These are phyloP conservation scores for Lasiodiplodia gonubiensis DNA, from an alignment of 2,329 filamentous ascomycete species.

Conservation along the genomic window DNA sequence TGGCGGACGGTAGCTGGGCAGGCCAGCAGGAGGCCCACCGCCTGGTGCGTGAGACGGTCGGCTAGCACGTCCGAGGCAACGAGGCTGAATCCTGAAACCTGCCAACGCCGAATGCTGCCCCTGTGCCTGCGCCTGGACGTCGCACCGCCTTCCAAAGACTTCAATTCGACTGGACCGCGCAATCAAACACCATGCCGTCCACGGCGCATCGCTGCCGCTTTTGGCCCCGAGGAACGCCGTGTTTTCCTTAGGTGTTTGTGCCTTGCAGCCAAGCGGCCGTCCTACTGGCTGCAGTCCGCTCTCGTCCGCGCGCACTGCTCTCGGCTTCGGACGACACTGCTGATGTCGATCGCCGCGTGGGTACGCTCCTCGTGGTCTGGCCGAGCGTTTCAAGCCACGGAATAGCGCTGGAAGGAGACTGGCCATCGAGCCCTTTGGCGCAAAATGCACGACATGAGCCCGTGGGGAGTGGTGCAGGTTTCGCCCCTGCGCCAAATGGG, in stretches of 20 bases:
- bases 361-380: not conserved
- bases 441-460: slow-evolving; percentile 5
- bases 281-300: not conserved
- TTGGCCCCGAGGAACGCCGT: not conserved
- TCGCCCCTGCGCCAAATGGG: slow-evolving; percentile 25
- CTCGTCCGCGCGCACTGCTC: not conserved
- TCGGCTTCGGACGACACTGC: not conserved
- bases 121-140: slow-evolving; percentile 1
- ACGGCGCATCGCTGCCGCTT: slow-evolving; percentile 15
- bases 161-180: slow-evolving; percentile 2
- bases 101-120: not conserved
- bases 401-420: slow-evolving; percentile 4
- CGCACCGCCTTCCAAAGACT: not conserved
- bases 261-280: slow-evolving; percentile 6
- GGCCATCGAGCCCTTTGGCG: not conserved
- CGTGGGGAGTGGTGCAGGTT: slow-evolving; percentile 16
- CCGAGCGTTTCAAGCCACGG: slow-evolving; percentile 19
- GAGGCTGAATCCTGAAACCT: slow-evolving; percentile 26
- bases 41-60: slow-evolving; percentile 13
- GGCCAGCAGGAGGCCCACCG: not conserved
- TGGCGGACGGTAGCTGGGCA: not conserved
- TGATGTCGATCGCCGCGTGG: not conserved
- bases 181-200: slow-evolving; percentile 2
- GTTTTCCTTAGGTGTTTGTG: slow-evolving; percentile 4
- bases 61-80: slow-evolving; percentile 3